Base-by-base conservation (phyloP, 768 basidiomycete species). In the Albatrellus ellisii region DNA sequence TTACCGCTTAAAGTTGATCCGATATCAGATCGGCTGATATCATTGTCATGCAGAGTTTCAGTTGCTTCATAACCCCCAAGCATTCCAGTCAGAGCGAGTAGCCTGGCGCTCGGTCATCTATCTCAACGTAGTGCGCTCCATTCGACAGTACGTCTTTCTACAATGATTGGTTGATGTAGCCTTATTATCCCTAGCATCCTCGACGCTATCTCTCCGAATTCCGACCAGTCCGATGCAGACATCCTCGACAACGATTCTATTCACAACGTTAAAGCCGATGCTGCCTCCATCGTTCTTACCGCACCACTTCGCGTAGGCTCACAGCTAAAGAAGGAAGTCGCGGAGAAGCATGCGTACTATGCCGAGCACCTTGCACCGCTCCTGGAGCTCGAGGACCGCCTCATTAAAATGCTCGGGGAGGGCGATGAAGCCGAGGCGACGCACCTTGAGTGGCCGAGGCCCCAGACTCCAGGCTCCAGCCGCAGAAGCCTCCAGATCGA, bases 41-140 rank as follows among this genome's bases (percentile, higher is more conserved):
- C n/a, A n/a, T n/a, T n/a, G n/a, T n/a, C n/a, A n/a, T n/a, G n/a
- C 64, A 88, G 85, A 88, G 63, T 89, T 88, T 54, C 85, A 88
- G 59, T 68, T 90, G 10, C 60, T 87, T 55, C 83, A 89, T 56
- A 70, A 79, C 1, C 80, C 80, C 7, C 75, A 73, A 26, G 73
- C 79, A 27, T 88, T 90, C 59, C 74, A 73, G 49, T 75, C 78
- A 14, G 85, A 89, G 56, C 70, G 86, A 47, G 75, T 83, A 42
- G 82, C 85, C 21, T 90, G 86, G 86, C 75, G 86, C 39, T 73
- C 82, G 38, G 85, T 90, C 51, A 82, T 90, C 53, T 90, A 89
- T 62, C 72, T 89, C 46, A 90, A 90, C 60, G 68, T 90, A 48
- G 80, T 88, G 46, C 77, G 79, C 56, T 89, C 86, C 46, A 63